A percentile compares a stretch with the other conserved stretches of the same genome.
phyloP scores from a whole-genome alignment of 129 eudicot genomes.

The Chrysanthemum lavandulifolium region DNA sequence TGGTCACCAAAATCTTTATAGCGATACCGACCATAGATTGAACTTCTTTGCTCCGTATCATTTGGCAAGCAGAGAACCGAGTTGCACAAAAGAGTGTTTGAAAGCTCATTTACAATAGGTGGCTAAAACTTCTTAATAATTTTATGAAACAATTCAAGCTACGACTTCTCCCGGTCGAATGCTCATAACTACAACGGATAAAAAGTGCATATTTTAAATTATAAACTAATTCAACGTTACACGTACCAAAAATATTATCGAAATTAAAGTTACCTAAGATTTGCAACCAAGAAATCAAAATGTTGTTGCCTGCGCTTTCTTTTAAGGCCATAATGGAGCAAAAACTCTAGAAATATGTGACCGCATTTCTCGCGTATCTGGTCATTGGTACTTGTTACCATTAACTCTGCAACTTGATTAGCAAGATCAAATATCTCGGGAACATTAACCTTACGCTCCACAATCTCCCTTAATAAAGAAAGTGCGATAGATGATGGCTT shows the following conservation, averaged over 20 bases:
- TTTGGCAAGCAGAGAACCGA: conserved; percentile 67
- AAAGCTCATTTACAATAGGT: conserved; percentile 42
- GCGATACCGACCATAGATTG: conserved; percentile 66
- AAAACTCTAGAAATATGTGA: conserved; percentile 67
- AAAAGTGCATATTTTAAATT: background rate
- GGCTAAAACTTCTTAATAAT: conserved; percentile 61
- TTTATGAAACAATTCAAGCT: conserved; percentile 78
- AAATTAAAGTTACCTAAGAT: conserved; percentile 46
- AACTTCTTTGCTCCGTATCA: conserved; percentile 63
- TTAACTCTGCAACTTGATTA: conserved; percentile 58
- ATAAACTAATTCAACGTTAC: background rate
- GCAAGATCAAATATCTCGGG: conserved; percentile 78
- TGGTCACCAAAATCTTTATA: conserved; percentile 53
- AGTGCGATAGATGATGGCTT: conserved; percentile 76
- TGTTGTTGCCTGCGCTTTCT: conserved; percentile 65
- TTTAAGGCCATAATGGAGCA: conserved; percentile 57
- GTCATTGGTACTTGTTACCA: conserved; percentile 73
- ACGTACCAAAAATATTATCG: background rate
- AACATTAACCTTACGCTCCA: conserved; percentile 60
- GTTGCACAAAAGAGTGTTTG: conserved; percentile 44
- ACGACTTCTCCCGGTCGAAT: conserved; percentile 81
- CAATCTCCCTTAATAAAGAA: conserved; percentile 74
- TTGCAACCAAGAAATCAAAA: conserved; percentile 60
- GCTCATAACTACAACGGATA: conserved; percentile 57
- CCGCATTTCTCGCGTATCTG: conserved; percentile 66